Base-by-base conservation (phyloP, 2,329 filamentous ascomycete genomes). In the Fusarium subtropicale region DNA sequence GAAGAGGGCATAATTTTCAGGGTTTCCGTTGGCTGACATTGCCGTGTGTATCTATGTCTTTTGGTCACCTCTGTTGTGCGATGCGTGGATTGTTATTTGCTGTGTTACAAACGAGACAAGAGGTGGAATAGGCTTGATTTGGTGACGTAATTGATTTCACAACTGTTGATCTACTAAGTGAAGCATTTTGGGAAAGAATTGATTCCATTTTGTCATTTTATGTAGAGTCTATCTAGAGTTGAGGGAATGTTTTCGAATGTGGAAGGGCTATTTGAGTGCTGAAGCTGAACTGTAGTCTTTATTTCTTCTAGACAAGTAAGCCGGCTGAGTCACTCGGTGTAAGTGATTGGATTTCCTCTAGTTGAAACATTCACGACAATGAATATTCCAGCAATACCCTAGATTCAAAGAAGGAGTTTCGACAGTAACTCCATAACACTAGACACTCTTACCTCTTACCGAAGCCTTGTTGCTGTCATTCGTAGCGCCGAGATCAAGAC, bases 1-100 rank as follows among this genome's bases (percentile, higher is more conserved):
- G 78, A 96, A 94, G 47, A 88, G 81, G 54, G 89, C 86, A 76
- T 79, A 79, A 57, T 79, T 80, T 44, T 74, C 69, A n/a, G 73
- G 56, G 56, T 71, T 71, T 18, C 72, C 68, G 8, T 72, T 62
- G 34, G 50, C 28, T 22, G 73, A 48, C 72, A 75, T 75, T 58
- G 42, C n/a, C 26, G 18, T 54, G 36, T 12, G 16, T 24, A n/a
- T 12, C 11, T 24, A n/a, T 39, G 16, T 20, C 24, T 34, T 47
- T 31, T 46, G 20, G 30, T 20, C 24, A n/a, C 33, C 11, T 38
- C 36, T 45, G 42, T 46, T 54, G 41, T 36, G 33, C 22, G 42
- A 44, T 47, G 56, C 28, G 22, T 31, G 44, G 12, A 8, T 20
- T 51, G 47, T 42, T 38, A 57, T 39, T 39, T 20, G n/a, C 46